phyloP scores from a whole-genome alignment of 2,329 filamentous ascomycete genomes.

The Penicillium sclerotiorum region DNA sequence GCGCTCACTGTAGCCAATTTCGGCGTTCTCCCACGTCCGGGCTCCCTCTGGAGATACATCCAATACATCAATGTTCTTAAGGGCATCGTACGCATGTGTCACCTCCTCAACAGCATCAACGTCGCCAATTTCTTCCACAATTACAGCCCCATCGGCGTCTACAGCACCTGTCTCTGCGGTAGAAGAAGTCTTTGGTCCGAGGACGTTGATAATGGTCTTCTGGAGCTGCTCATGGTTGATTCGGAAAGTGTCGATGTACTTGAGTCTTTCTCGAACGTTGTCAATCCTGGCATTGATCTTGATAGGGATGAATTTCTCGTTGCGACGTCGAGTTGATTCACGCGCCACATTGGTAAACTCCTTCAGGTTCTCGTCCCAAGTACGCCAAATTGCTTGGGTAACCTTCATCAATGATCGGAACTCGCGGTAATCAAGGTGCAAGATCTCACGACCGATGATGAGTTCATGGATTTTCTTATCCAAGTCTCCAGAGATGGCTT shows the following conservation, averaged over 20 bases:
- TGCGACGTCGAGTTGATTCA: constrained; percentile 88
- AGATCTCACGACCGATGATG: constrained; percentile 81
- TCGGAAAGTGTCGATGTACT: constrained; percentile 92
- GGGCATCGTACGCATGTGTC: constrained; percentile 85
- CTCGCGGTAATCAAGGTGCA: constrained; percentile 89
- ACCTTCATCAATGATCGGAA: constrained; percentile 84
- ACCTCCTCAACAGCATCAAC: constrained; percentile 97
- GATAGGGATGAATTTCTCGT: constrained; percentile 98
- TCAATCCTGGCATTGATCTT: constrained; percentile 88
- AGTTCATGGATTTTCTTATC: constrained; percentile 83
- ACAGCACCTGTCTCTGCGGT: constrained; percentile 50
- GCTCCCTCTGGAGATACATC: constrained; percentile 91
- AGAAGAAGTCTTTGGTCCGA: constrained; percentile 71
- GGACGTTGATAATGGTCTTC: constrained; percentile 93
- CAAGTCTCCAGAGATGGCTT: constrained; percentile 92
- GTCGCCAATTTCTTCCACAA: constrained; percentile 93
- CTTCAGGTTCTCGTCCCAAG: constrained; percentile 95
- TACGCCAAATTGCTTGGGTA: constrained; percentile 81
- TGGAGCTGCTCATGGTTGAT: constrained; percentile 98
- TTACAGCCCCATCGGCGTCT: constrained; percentile 63
- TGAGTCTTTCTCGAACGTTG: constrained; percentile 85
- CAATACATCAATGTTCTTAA: constrained; percentile 93
- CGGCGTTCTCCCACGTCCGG: constrained; percentile 86
- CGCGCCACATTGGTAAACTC: constrained; percentile 97
- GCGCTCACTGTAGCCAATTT: constrained; percentile 95